Evolutionary conservation across 805 yeast species (phyloP).

Genomic region (Lipomyces spencermartinsiae): DNA sequence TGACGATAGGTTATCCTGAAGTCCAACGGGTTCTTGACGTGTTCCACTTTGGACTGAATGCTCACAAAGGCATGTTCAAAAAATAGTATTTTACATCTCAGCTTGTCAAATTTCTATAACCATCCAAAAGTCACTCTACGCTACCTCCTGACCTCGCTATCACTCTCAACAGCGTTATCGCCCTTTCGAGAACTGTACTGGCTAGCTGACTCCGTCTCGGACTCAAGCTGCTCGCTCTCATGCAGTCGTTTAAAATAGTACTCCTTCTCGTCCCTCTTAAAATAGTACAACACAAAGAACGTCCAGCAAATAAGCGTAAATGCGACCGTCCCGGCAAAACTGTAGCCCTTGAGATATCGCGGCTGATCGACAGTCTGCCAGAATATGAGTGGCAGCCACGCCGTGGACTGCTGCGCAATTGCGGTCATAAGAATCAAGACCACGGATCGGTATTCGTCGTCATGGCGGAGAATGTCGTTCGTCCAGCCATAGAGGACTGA

Average conservation of each 20-base stretch:
- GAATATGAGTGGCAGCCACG: slow-evolving; percentile 57
- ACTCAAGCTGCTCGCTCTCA: slow-evolving; percentile 4
- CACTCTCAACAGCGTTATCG: too few relatives aligned
- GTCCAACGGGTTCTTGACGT: too few relatives aligned
- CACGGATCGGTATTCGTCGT: slow-evolving; percentile 59
- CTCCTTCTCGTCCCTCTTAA: slow-evolving; percentile 57
- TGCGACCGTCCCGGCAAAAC: slow-evolving; percentile 39
- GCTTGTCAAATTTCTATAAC: too few relatives aligned
- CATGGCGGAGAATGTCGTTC: slow-evolving; percentile 62
- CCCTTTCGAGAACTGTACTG: too few relatives aligned
- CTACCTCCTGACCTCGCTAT: too few relatives aligned
- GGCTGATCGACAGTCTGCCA: slow-evolving; percentile 48
- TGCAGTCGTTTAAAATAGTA: slow-evolving; percentile 21
- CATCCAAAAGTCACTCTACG: too few relatives aligned
- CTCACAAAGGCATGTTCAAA: too few relatives aligned
- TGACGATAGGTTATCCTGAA: too few relatives aligned
- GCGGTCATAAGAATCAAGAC: slow-evolving; percentile 58
- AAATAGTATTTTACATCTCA: too few relatives aligned
- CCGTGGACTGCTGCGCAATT: slow-evolving; percentile 60
- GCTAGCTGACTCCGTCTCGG: slow-evolving; percentile 37
- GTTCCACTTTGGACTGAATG: too few relatives aligned
- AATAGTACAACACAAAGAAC: slow-evolving; percentile 55
- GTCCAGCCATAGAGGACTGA: slow-evolving; percentile 67
- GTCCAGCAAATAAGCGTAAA: slow-evolving; percentile 37
- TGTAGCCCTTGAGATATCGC: slow-evolving; percentile 41